Base-by-base conservation (phyloP, 2,329 filamentous ascomycete genomes). In the Aspergillus fijiensis region DNA sequence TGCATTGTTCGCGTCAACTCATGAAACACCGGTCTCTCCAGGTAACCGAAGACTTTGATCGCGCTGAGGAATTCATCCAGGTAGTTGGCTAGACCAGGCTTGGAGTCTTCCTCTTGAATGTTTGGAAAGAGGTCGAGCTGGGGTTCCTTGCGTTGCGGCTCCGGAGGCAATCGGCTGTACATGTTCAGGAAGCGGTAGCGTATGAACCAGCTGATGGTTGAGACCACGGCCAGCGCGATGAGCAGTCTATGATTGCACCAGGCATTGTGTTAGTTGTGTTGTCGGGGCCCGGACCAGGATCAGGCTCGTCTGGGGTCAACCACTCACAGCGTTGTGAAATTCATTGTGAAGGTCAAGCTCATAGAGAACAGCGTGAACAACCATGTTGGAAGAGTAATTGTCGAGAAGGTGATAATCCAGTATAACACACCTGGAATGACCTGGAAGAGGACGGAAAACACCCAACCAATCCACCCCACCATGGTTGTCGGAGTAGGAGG, bases 1-100 rank as follows among this genome's bases (percentile, higher is more conserved):
- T 99, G 95, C 95, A 99, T 99, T 60, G 93, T 97, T 61, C 95
- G 84, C 0, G 95, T 99, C 68, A 99, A 85, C 77, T 99, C 95
- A 72, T 99, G 96, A 71, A 99, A 99, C 48, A 99, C 95, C 0
- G 95, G 92, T 27, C 95, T 87, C 74, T 99, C 95, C 49, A 99
- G 81, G 72, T 98, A 99, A 9, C 95, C 95, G 77, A 99, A 99
- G 60, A 99, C 95, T 77, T 98, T 99, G 80, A 99, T 99, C 31
- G 96, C 95, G 73, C 93, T 98, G 23, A 99, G 81, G 69, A 99
- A 99, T 75, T 99, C 96, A 76, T 99, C 95, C 27, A 99, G 83
- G 69, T 99, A 99, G 73, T 93, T 99, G n/a, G 92, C 88, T 49
- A 99, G 81, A 0, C 94, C 95, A 0, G 92, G 88, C 76, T 99